A percentile compares a stretch with the other conserved stretches of the same genome.
Conservation (phyloP, 306 rosid species). For the Vicia sativa region DNA sequence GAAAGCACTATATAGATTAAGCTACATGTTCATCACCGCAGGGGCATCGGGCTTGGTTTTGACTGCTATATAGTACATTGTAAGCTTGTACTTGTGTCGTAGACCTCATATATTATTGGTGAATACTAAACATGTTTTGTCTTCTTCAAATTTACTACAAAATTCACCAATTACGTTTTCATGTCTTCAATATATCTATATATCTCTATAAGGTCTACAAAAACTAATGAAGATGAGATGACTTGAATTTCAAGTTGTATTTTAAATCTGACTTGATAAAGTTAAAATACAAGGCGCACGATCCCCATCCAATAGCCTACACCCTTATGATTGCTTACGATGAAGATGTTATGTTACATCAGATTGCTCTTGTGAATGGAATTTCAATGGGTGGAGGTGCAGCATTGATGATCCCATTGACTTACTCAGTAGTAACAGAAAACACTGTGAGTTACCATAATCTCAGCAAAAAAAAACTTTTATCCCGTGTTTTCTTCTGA, state of each 20-base stretch:
- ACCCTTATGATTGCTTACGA: too few species aligned
- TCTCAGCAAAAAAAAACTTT: neutral
- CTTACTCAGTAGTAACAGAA: conserved; percentile 85
- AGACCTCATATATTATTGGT: too few species aligned
- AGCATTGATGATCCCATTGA: conserved; percentile 86
- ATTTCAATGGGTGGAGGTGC: conserved; percentile 99
- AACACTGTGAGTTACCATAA: conserved; percentile 68
- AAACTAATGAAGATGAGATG: neutral
- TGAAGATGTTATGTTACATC: conserved; percentile 26
- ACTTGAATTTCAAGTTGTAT: neutral
- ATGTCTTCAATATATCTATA: too few species aligned
- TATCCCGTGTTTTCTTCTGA: neutral
- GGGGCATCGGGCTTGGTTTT: too few species aligned
- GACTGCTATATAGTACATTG: too few species aligned
- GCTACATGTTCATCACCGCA: too few species aligned
- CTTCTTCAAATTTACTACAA: too few species aligned
- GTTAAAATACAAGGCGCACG: neutral
- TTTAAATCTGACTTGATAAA: neutral
- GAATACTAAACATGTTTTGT: too few species aligned
- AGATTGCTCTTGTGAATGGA: conserved; percentile 92
- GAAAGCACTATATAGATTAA: too few species aligned
- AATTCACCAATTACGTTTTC: too few species aligned
- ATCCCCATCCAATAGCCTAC: neutral
- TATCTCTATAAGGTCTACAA: too few species aligned
- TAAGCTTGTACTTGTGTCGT: too few species aligned